A percentile compares a stretch with the other conserved stretches of the same genome.
Evolutionary conservation across 805 yeast genomes (phyloP).

Genomic region (Brettanomyces sp.): DNA sequence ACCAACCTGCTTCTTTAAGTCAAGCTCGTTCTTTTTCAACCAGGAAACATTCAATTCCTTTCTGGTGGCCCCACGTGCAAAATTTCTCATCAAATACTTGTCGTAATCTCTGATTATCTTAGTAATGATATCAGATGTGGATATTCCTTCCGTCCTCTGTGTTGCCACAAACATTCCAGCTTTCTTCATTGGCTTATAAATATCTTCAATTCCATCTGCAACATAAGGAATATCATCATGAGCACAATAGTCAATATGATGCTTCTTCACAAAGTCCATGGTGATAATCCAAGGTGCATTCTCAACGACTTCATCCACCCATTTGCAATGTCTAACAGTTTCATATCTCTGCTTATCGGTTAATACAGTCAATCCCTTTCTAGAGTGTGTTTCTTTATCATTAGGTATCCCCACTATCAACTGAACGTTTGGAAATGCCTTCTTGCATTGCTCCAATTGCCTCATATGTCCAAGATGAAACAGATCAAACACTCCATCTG

Average conservation of each 20-base stretch:
- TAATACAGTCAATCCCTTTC: conserved; percentile 89
- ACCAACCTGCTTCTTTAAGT: conserved; percentile 78
- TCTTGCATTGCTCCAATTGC: conserved; percentile 94
- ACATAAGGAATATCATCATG: conserved; percentile 97
- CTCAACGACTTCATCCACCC: conserved; percentile 97
- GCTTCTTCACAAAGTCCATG: conserved; percentile 66
- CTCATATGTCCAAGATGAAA: conserved; percentile 98
- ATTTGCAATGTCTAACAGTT: conserved; percentile 82
- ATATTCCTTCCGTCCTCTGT: conserved; percentile 93
- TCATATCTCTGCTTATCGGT: conserved; percentile 84
- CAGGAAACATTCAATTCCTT: conserved; percentile 94
- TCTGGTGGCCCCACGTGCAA: conserved; percentile 95
- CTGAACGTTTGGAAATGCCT: conserved; percentile 74
- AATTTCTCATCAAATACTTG: conserved; percentile 91
- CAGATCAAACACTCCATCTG: conserved; percentile 95
- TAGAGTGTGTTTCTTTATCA: conserved; percentile 81
- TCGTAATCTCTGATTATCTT: conserved; percentile 93
- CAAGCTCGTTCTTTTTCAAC: conserved; percentile 95
- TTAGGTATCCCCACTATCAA: conserved; percentile 89
- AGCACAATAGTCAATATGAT: conserved; percentile 90
- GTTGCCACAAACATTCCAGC: conserved; percentile 87
- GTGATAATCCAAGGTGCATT: conserved; percentile 95
- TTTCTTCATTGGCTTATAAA: conserved; percentile 85
- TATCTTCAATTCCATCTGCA: conserved; percentile 81
- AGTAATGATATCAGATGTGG: conserved; percentile 93